These are phyloP conservation scores for Yarrowia galli DNA, from an alignment of 1,139 yeast genomes.

Conservation along the genomic window DNA sequence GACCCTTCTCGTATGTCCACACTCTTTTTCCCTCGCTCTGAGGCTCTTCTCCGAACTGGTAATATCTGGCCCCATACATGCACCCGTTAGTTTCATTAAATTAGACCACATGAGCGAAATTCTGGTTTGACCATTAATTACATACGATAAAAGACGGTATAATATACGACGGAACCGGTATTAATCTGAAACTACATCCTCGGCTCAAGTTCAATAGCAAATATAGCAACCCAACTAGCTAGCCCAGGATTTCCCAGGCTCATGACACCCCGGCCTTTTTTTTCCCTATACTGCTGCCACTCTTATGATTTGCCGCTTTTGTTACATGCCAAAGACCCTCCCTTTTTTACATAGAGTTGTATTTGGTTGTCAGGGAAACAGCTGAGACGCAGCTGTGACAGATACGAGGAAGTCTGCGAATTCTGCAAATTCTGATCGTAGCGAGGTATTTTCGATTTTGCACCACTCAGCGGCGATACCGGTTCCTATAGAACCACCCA, in stretches of 20 bases:
- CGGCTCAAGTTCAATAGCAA: too few relatives aligned
- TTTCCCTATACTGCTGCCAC: neutral
- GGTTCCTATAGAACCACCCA: too few relatives aligned
- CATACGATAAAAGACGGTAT: too few relatives aligned
- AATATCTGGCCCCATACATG: conserved; percentile 24
- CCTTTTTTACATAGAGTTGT: conserved; percentile 11
- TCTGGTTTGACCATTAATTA: too few relatives aligned
- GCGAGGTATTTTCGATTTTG: too few relatives aligned
- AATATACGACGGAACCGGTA: too few relatives aligned
- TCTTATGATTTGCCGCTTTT: neutral
- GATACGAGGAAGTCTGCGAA: conserved; percentile 26
- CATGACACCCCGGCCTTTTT: too few relatives aligned
- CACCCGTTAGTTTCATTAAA: conserved; percentile 20
- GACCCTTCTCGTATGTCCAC: too few relatives aligned
- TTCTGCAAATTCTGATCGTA: too few relatives aligned
- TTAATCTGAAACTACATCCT: too few relatives aligned
- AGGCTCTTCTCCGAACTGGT: conserved; percentile 17
- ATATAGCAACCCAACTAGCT: neutral
- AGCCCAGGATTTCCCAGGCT: neutral
- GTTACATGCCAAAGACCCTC: conserved; percentile 15
- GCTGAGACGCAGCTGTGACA: conserved; percentile 37
- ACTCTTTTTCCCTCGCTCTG: too few relatives aligned
- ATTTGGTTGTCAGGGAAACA: conserved; percentile 36
- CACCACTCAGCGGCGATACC: too few relatives aligned
- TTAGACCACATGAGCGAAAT: conserved; percentile 16